Conservation (phyloP, 1,284 basidiomycete genomes). For the Athelia sp. region DNA sequence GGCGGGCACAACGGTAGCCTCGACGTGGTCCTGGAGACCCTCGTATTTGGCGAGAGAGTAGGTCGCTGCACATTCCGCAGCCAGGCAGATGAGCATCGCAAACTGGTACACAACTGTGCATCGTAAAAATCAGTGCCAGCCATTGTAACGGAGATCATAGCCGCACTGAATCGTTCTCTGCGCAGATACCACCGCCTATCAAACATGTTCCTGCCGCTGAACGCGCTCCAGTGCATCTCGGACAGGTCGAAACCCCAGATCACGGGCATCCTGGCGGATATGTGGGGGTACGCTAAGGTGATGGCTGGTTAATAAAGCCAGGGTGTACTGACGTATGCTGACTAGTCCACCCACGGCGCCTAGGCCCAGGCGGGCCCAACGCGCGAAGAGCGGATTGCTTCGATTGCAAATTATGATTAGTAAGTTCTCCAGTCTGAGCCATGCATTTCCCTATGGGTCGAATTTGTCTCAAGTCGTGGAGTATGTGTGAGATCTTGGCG, state of each 20-base stretch:
- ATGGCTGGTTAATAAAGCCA: no score
- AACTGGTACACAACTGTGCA: constrained; percentile 12
- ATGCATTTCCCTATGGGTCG: no score
- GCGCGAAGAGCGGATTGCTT: no score
- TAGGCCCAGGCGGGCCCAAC: no score
- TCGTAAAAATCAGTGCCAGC: background rate
- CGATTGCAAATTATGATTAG: no score
- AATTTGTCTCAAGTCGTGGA: no score
- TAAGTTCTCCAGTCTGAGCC: no score
- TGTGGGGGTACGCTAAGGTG: no score
- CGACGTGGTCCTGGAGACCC: constrained; percentile 20
- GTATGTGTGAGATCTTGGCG: no score
- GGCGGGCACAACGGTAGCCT: constrained; percentile 10
- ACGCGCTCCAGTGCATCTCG: constrained; percentile 26
- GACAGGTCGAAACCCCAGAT: constrained; percentile 1
- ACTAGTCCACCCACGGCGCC: no score
- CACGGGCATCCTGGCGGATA: background rate
- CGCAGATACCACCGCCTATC: constrained; percentile 24
- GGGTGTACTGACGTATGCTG: no score
- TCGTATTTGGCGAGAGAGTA: constrained; percentile 29
- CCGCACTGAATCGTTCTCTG: constrained; percentile 24
- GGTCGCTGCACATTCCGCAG: constrained; percentile 29
- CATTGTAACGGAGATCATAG: background rate
- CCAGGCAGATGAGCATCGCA: constrained; percentile 26
- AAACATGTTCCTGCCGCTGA: constrained; percentile 23